Evolutionary conservation across 306 rosid genomes (phyloP).

Genomic region (Styphnolobium japonicum): DNA sequence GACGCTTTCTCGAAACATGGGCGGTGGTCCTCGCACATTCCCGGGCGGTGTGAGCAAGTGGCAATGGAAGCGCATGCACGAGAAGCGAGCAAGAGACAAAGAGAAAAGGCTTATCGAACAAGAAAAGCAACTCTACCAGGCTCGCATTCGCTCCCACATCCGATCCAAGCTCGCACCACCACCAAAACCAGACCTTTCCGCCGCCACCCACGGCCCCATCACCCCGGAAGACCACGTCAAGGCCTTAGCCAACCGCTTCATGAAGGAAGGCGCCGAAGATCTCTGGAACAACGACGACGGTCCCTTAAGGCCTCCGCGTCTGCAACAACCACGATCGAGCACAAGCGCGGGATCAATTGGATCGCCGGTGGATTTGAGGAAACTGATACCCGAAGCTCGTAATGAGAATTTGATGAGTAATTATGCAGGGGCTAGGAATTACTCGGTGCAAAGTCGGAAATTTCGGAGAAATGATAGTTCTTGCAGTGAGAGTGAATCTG

Average conservation of each 20-base stretch:
- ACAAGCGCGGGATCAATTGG: conserved; percentile 27
- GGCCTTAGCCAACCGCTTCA: conserved; percentile 77
- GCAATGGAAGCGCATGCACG: conserved; percentile 99
- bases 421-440: conserved; percentile 41
- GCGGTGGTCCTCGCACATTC: conserved; percentile 94
- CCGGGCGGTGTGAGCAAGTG: conserved; percentile 91
- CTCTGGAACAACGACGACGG: conserved; percentile 83
- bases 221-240: conserved; percentile 62
- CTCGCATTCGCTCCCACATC: conserved; percentile 83
- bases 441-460: conserved; percentile 39
- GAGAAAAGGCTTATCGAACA: conserved; percentile 64
- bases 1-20: conserved; percentile 59
- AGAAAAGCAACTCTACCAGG: conserved; percentile 82
- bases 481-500: conserved; percentile 37
- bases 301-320: conserved; percentile 35
- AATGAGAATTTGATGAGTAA: conserved; percentile 19
- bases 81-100: conserved; percentile 78
- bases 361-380: conserved; percentile 41
- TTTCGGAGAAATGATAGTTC: conserved; percentile 48
- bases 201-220: conserved; percentile 51
- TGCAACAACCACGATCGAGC: neutral
- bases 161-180: conserved; percentile 60
- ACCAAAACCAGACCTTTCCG: too few relatives aligned
- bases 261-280: conserved; percentile 74
- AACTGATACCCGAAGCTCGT: conserved; percentile 18